Percentiles rank a stretch among this genome's conserved stretches.
phyloP scores from a whole-genome alignment of 306 rosid species.

The Citrullus amarus region DNA sequence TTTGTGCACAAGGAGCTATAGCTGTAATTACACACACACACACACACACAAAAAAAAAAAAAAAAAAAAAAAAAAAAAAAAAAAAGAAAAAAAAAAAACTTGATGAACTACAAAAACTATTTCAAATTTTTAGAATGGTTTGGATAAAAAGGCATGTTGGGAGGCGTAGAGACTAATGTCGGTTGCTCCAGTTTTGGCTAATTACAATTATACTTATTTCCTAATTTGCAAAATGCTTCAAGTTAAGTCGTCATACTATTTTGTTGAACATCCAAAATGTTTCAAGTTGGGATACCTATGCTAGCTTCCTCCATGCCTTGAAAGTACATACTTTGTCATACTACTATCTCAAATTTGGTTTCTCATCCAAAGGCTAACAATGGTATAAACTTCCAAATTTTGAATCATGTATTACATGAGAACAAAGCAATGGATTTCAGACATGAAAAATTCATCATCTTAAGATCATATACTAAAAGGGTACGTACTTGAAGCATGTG shows the following conservation, averaged over 20 bases:
- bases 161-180: not conserved
- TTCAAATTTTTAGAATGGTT: not conserved
- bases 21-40: not conserved
- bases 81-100: not conserved
- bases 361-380: not conserved
- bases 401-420: not conserved
- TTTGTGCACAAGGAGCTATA: not conserved
- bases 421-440: not conserved
- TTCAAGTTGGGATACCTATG: not conserved
- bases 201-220: not conserved
- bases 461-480: conserved; percentile 3
- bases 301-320: not conserved
- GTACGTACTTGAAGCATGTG: conserved; percentile 77
- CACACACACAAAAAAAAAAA: too few species aligned
- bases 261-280: not conserved
- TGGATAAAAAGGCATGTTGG: not conserved
- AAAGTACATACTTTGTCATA: not conserved
- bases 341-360: not conserved
- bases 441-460: not conserved
- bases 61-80: too few species aligned
- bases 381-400: not conserved
- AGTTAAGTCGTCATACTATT: not conserved
- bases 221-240: not conserved
- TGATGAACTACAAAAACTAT: not conserved
- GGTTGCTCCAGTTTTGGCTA: not conserved